phyloP scores from a whole-genome alignment of 2,329 filamentous ascomycete genomes.

The Karstenula rhodostoma region DNA sequence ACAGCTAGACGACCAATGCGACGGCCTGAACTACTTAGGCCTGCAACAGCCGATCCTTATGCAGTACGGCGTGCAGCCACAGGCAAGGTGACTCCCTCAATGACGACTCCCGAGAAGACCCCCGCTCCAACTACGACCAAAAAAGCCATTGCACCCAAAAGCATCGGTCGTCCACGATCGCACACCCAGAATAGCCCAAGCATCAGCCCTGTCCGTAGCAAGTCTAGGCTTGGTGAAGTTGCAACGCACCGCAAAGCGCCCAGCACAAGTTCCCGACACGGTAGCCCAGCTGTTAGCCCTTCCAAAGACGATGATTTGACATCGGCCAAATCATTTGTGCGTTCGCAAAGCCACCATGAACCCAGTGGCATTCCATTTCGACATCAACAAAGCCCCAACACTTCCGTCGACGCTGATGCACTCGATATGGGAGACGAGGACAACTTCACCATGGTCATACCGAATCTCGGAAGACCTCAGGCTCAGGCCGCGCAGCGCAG shows the following conservation, averaged over 20 bases:
- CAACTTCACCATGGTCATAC: slow-evolving; percentile 62
- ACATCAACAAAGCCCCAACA: slow-evolving; percentile 49
- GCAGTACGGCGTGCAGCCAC: slow-evolving; percentile 45
- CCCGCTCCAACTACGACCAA: slow-evolving; percentile 49
- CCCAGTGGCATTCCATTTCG: slow-evolving; percentile 40
- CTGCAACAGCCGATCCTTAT: slow-evolving; percentile 65
- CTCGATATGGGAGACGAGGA: slow-evolving; percentile 54
- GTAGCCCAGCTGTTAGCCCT: slow-evolving; percentile 44
- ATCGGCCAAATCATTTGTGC: slow-evolving; percentile 56
- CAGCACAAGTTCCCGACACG: slow-evolving; percentile 37
- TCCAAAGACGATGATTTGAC: slow-evolving; percentile 57
- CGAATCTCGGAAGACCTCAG: slow-evolving; percentile 45
- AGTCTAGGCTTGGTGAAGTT: slow-evolving; percentile 45
- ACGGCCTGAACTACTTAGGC: slow-evolving; percentile 57
- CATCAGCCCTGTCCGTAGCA: slow-evolving; percentile 47
- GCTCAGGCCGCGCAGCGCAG: slow-evolving; percentile 40
- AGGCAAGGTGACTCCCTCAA: slow-evolving; percentile 55
- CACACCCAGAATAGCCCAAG: slow-evolving; percentile 46
- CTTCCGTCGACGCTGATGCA: slow-evolving; percentile 50
- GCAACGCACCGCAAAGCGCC: slow-evolving; percentile 41
- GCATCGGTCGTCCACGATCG: slow-evolving; percentile 38
- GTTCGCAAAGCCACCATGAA: slow-evolving; percentile 43
- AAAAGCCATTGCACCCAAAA: slow-evolving; percentile 46
- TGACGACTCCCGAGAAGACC: slow-evolving; percentile 57
- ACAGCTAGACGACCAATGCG: slow-evolving; percentile 62